phyloP scores from a whole-genome alignment of 1,284 basidiomycete genomes.

The Ustilago cynodontis region DNA sequence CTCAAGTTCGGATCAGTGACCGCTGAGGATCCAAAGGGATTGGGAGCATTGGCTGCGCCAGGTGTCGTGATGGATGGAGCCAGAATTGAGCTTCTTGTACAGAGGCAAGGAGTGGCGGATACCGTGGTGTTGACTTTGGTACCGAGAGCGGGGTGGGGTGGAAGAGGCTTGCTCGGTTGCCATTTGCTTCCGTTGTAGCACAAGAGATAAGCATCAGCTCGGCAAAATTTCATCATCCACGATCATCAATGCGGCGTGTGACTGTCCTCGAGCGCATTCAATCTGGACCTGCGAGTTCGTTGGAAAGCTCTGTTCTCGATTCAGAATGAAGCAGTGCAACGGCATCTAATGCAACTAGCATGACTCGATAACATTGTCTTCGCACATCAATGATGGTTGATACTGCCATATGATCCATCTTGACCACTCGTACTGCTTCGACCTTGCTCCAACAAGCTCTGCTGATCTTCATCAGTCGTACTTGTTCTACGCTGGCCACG shows the following conservation, averaged over 20 bases:
- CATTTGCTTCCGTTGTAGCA: slow-evolving; percentile 35
- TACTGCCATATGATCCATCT: slow-evolving; percentile 25
- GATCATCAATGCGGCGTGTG: no score
- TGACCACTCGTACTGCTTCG: not conserved
- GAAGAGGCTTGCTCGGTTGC: slow-evolving; percentile 54
- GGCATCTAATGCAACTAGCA: no score
- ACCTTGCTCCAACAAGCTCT: slow-evolving; percentile 42
- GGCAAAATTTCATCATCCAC: not conserved
- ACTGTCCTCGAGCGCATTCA: not conserved
- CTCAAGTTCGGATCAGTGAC: slow-evolving; percentile 42
- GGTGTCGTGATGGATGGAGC: slow-evolving; percentile 36
- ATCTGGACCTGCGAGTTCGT: not conserved
- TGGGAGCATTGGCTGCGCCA: slow-evolving; percentile 44
- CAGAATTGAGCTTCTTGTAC: slow-evolving; percentile 19
- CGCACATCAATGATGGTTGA: slow-evolving; percentile 12
- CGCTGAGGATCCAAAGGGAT: slow-evolving; percentile 11
- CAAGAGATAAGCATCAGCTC: not conserved
- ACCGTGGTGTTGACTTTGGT: slow-evolving; percentile 18
- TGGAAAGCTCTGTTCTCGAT: not conserved
- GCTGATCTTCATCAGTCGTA: slow-evolving; percentile 20
- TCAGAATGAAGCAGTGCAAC: no score
- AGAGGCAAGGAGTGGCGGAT: slow-evolving; percentile 3
- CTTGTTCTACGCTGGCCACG: slow-evolving; percentile 4
- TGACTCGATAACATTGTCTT: no score
- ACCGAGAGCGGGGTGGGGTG: slow-evolving; percentile 47